Evolutionary conservation across 768 basidiomycete species (phyloP).

Genomic region (Crassisporium funariophilum): DNA sequence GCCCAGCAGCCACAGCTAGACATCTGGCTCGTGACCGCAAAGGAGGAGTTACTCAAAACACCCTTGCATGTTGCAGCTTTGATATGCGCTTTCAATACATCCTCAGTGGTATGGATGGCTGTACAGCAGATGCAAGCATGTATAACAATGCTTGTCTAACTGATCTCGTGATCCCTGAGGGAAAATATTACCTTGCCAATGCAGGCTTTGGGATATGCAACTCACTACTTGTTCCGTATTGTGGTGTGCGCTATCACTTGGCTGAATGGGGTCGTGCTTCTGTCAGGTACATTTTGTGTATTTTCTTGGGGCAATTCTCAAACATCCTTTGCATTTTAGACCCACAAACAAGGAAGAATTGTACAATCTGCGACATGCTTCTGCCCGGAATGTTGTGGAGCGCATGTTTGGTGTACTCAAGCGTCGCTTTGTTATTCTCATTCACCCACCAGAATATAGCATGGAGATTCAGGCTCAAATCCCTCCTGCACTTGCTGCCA

Average conservation of each 20-base stretch:
- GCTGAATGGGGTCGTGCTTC: constrained; percentile 32
- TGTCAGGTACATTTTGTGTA: constrained; percentile 14
- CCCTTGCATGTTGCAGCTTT: constrained; percentile 36
- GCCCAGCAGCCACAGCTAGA: constrained; percentile 14
- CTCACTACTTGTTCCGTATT: constrained; percentile 38
- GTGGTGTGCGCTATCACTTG: constrained; percentile 38
- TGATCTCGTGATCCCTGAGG: constrained; percentile 32
- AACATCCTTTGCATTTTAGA: constrained; percentile 16
- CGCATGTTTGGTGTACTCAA: constrained; percentile 41
- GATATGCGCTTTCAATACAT: constrained; percentile 38
- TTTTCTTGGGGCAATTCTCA: constrained; percentile 5
- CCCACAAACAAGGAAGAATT: constrained; percentile 40
- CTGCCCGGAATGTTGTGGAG: constrained; percentile 40
- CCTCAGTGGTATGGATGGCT: constrained; percentile 43
- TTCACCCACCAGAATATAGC: constrained; percentile 15
- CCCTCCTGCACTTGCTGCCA: constrained; percentile 22
- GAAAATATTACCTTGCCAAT: constrained; percentile 32
- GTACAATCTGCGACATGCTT: constrained; percentile 44
- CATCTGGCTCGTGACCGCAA: constrained; percentile 27
- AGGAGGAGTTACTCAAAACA: constrained; percentile 32
- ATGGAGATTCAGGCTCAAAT: constrained; percentile 22
- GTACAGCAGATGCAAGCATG: constrained; percentile 34
- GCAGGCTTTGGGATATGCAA: constrained; percentile 34
- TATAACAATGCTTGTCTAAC: constrained; percentile 28
- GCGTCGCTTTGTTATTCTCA: constrained; percentile 22